Conservation (phyloP, 768 basidiomycete species). For the Pleurotus djamor region DNA sequence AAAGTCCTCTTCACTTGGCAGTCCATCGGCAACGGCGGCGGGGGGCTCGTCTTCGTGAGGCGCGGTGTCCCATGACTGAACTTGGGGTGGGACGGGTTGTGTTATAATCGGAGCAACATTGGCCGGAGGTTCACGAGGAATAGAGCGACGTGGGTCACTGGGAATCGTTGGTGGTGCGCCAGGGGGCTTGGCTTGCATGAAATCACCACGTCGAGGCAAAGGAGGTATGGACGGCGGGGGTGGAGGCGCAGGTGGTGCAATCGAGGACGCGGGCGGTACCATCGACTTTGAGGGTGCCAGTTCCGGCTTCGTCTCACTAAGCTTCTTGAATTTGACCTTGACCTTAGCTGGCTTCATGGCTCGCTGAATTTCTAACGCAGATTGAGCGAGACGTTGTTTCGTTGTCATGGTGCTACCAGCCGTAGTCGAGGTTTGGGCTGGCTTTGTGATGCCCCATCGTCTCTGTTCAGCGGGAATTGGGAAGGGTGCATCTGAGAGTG, state of each 20-base stretch:
- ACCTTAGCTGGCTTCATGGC: constrained; percentile 23
- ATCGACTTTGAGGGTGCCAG: constrained; percentile 1
- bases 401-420: constrained; percentile 41
- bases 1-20: neutral
- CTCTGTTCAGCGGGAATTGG: constrained; percentile 12
- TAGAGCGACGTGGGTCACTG: too few species aligned
- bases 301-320: neutral
- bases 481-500: constrained; percentile 5
- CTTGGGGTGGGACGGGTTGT: neutral
- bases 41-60: neutral
- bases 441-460: constrained; percentile 16
- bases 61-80: neutral
- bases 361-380: constrained; percentile 29
- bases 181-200: too few species aligned
- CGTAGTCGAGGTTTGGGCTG: constrained; percentile 15
- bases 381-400: constrained; percentile 45
- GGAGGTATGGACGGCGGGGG: neutral
- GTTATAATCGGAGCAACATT: too few species aligned
- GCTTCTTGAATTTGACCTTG: constrained; percentile 48
- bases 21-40: neutral
- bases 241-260: neutral
- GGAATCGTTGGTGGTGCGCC: too few species aligned
- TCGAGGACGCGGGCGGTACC: too few species aligned
- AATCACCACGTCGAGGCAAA: too few species aligned
- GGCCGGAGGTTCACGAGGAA: too few species aligned